These are phyloP conservation scores for Cutaneotrichosporon cavernicola DNA, from an alignment of 1,284 basidiomycete genomes.

Conservation along the genomic window DNA sequence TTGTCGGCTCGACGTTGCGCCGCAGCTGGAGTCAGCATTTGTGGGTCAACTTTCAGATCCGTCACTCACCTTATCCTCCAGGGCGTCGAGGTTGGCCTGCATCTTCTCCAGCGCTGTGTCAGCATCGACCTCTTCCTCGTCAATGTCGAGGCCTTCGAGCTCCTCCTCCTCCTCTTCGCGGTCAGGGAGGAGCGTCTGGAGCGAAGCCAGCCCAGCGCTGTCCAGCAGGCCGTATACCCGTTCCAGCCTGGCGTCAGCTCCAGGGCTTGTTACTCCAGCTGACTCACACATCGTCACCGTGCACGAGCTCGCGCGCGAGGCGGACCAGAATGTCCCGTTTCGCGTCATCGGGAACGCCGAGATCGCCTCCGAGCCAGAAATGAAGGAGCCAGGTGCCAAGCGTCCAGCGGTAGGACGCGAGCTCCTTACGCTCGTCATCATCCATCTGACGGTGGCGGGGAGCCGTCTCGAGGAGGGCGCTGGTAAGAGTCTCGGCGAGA, in stretches of 20 bases:
- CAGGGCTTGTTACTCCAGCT: not conserved
- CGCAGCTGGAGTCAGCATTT: constrained; percentile 6
- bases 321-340: constrained; percentile 8
- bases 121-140: constrained; percentile 14
- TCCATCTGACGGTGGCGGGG: constrained; percentile 9
- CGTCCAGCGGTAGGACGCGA: constrained; percentile 26
- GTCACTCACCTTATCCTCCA: constrained; percentile 17
- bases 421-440: constrained; percentile 17
- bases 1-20: not conserved
- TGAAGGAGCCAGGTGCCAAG: constrained; percentile 22
- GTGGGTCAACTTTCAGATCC: not conserved
- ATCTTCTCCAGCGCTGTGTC: constrained; percentile 18
- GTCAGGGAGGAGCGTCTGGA: constrained; percentile 14
- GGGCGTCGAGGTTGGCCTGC: constrained; percentile 20
- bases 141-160: constrained; percentile 23
- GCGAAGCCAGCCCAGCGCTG: not conserved
- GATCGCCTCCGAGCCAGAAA: constrained; percentile 14
- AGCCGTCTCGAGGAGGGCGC: constrained; percentile 18
- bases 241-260: constrained; percentile 14
- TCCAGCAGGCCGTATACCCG: constrained; percentile 15
- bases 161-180: constrained; percentile 16
- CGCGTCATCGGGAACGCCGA: constrained; percentile 16
- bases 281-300: constrained; percentile 22
- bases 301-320: constrained; percentile 24
- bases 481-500: constrained; percentile 16